Evolutionary conservation across 2,329 filamentous ascomycete genomes (phyloP), one percentile per base, ranked within the genome.

Genomic region (Phaeosphaeria sp.): DNA sequence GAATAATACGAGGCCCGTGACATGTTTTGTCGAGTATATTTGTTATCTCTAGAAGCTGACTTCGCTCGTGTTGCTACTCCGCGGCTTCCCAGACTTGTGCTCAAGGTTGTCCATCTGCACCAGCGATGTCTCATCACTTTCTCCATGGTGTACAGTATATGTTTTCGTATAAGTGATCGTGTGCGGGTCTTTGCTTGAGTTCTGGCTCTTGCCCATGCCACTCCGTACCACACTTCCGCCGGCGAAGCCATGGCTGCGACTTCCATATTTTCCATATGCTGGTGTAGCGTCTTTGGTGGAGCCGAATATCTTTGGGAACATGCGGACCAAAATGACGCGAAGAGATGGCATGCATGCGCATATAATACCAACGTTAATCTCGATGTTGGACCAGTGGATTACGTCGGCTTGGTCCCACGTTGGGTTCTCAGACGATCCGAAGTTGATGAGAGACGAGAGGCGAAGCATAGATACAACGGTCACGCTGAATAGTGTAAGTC

Each of bases 331-430:
- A 2, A 79, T 60, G 3, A 73, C 65, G n/a, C 75, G 72, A 17
- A 79, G 55, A 22, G 69, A 66, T 0, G 78, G 78, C 68, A 80
- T 74, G 63, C 78, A 79, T n/a, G 73, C 74, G 57, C 78, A 80
- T 13, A 80, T 71, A 46, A 80, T 75, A 25, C 65, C 66, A 18
- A 65, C 56, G 15, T 59, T 60, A 18, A 60, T 56, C 43, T 67
- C 65, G 50, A 66, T 54, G 13, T 54, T 58, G 1, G 63, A 66
- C 65, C 65, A 67, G 17, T 58, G 18, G 21, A 54, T 58, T 3
- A 60, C 46, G 20, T 56, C 55, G 6, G 52, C 33, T 74, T 65
- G 59, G 23, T 77, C 75, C 67, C 72, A 76, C 20, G 65, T 70
- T 10, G 76, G 56, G 59, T 81, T 80, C 0, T 64, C 47, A 1